These are phyloP conservation scores for Leucosporidium scottii DNA, from an alignment of 768 basidiomycete genomes.

Conservation along the genomic window DNA sequence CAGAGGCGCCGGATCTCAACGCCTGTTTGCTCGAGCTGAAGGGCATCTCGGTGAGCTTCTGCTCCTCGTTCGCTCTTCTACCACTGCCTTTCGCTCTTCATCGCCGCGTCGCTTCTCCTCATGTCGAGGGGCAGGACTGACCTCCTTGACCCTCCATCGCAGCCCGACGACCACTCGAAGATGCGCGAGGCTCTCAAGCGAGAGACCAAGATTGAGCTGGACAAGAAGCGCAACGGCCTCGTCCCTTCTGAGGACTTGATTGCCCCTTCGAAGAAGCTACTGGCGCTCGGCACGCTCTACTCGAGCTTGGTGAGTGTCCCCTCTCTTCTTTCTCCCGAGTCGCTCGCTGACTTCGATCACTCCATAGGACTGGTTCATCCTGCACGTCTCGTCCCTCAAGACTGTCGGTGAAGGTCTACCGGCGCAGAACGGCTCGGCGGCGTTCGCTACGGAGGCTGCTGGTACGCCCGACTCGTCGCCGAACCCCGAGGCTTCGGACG, in stretches of 20 bases:
- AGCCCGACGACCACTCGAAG: slow-evolving; percentile 1
- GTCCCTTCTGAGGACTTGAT: slow-evolving; percentile 63
- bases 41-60: slow-evolving; percentile 49
- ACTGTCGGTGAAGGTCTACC: slow-evolving; percentile 51
- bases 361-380: slow-evolving; percentile 72
- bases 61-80: no score
- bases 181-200: slow-evolving; percentile 55
- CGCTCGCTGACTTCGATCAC: not conserved
- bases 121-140: not conserved
- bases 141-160: not conserved
- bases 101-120: no score
- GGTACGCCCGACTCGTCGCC: not conserved
- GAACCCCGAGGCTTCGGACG: not conserved
- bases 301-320: slow-evolving; percentile 57
- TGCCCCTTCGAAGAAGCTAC: slow-evolving; percentile 61
- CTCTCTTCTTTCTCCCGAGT: slow-evolving; percentile 9
- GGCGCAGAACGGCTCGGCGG: slow-evolving; percentile 12
- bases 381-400: slow-evolving; percentile 62
- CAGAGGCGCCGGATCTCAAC: slow-evolving; percentile 72
- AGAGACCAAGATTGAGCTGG: slow-evolving; percentile 72
- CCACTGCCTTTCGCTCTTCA: rapidly evolving
- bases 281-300: slow-evolving; percentile 69
- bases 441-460: not conserved
- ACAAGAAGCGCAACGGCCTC: slow-evolving; percentile 53
- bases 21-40: slow-evolving; percentile 64